Base-by-base conservation (phyloP, 768 basidiomycete species). In the Exsudoporus frostii region DNA sequence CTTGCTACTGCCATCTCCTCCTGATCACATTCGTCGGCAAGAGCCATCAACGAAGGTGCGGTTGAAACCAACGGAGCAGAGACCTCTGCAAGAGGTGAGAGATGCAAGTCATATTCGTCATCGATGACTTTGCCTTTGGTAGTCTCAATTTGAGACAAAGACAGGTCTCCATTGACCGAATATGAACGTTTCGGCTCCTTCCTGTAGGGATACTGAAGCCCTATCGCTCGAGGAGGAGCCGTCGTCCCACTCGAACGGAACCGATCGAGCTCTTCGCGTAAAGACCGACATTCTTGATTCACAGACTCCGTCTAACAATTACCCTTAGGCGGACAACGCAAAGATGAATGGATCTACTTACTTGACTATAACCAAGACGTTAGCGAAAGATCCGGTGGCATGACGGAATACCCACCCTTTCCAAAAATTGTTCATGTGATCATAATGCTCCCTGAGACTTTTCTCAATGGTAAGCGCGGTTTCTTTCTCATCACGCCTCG, bases 371-470 rank as follows among this genome's bases (percentile, higher is more conserved):
- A 60, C 40, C 36, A 42, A 53, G 51, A 55, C 22, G 53, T 69
- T 7, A 69, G 63, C 49, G 34, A 59, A 5, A 58, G 43, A 48
- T 54, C 48, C 53, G 43, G 30, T 14, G 53, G 25, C 33, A 7
- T 38, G 51, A 60, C 29, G 33, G 32, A 51, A 48, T 48, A 61
- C 75, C 54, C 52, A 75, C 68, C 64, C 59, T 54, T 66, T 72
- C 71, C 73, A 73, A 51, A 69, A 77, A 25, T 63, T 68, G 30
- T 77, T 75, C 55, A 81, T 74, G 36, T 75, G 68, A 45, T 72
- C 71, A 47, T 76, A 78, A 59, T 81, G 80, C 29, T 80, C 77
- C 55, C 79, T 74, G 56, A 87, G 71, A 59, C 70, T 79, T 50
- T 66, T 76, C 72, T 85, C 82, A 33, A 79, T 73, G 10, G 71